phyloP scores from a whole-genome alignment of 306 rosid species.

The Neltuma alba region DNA sequence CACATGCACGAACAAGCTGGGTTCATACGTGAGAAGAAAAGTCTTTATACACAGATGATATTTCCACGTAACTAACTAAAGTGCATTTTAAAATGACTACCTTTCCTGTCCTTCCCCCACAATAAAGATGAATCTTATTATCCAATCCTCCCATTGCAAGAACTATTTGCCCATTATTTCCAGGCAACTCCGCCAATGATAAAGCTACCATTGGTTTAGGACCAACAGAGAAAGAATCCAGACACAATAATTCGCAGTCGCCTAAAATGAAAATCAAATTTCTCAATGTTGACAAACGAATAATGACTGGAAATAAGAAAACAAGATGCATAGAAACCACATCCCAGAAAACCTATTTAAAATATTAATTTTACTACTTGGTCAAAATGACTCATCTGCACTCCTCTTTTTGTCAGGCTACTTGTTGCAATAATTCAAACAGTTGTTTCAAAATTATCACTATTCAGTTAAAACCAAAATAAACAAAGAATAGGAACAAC shows the following conservation, averaged over 20 bases:
- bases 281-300: not conserved
- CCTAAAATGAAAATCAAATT: conserved; percentile 50
- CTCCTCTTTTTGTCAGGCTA: not conserved
- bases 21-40: conserved; percentile 32
- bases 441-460: not conserved
- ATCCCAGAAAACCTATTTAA: not conserved
- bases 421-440: not conserved
- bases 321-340: not conserved
- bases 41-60: conserved; percentile 19
- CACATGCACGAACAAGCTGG: conserved; percentile 83
- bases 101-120: conserved; percentile 81
- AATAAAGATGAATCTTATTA: conserved; percentile 90
- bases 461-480: not conserved
- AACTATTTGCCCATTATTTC: conserved; percentile 61
- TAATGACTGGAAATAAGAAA: not conserved
- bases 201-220: conserved; percentile 86
- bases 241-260: conserved; percentile 60
- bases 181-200: conserved; percentile 84
- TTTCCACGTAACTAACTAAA: conserved; percentile 6
- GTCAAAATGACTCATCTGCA: not conserved
- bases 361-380: not conserved
- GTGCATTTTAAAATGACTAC: conserved; percentile 42
- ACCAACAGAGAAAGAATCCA: conserved; percentile 78
- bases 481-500: not conserved
- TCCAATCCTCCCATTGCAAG: conserved; percentile 98